These are phyloP conservation scores for Marsdenia floribunda DNA, from an alignment of 257 asterid genomes.

Conservation along the genomic window DNA sequence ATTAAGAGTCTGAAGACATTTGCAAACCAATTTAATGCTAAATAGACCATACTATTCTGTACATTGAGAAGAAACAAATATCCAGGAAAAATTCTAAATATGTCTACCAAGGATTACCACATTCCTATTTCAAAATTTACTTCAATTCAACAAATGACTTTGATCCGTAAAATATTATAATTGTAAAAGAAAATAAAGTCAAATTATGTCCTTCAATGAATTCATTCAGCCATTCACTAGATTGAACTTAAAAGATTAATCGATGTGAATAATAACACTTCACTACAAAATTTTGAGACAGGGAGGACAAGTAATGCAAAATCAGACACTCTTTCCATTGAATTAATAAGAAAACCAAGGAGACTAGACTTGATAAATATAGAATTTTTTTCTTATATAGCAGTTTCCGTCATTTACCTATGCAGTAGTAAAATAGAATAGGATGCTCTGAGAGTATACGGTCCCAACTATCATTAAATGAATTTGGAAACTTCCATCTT, in stretches of 20 bases:
- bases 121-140: neutral
- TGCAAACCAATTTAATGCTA: neutral
- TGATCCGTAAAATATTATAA: neutral
- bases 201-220: neutral
- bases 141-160: neutral
- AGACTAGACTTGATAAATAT: neutral
- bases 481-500: constrained; percentile 44
- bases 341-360: neutral
- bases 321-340: neutral
- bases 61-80: neutral
- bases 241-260: neutral
- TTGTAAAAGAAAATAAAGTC: neutral
- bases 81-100: neutral
- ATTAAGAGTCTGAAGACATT: neutral
- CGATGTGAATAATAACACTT: neutral
- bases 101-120: neutral
- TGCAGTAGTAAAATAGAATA: constrained; percentile 47
- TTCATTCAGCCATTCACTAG: neutral
- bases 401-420: constrained; percentile 27
- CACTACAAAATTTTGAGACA: neutral
- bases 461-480: constrained; percentile 54
- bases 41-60: neutral
- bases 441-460: constrained; percentile 48
- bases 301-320: neutral
- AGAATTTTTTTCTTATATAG: neutral